Percentiles rank a stretch among this genome's conserved stretches.
Evolutionary conservation across 192 early-diverging fungal genomes (phyloP).

Genomic region (Backusella macrospora): DNA sequence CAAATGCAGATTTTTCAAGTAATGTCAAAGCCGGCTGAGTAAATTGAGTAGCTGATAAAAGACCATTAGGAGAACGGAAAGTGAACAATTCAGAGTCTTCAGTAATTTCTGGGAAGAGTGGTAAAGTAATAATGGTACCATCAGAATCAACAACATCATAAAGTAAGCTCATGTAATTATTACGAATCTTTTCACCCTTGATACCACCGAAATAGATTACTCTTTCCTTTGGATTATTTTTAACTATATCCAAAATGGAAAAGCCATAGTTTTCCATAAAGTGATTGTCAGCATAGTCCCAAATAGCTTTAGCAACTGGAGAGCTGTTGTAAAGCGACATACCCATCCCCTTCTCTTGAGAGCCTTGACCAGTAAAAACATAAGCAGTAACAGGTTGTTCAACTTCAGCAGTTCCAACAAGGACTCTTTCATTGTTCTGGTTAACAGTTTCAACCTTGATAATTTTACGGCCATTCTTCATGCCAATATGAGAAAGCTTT

Average conservation of each 20-base stretch:
- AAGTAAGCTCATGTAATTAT: constrained; percentile 84
- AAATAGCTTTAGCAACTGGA: constrained; percentile 80
- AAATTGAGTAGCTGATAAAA: constrained; percentile 94
- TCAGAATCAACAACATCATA: constrained; percentile 83
- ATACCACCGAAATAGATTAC: constrained; percentile 90
- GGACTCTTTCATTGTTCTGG: constrained; percentile 79
- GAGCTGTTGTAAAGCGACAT: constrained; percentile 90
- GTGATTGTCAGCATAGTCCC: constrained; percentile 90
- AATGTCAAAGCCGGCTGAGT: constrained; percentile 90
- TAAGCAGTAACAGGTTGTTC: constrained; percentile 90
- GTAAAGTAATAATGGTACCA: constrained; percentile 75
- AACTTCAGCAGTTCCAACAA: constrained; percentile 90
- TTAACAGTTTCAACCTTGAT: constrained; percentile 90
- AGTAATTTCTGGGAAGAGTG: constrained; percentile 87
- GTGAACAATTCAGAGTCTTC: constrained; percentile 74
- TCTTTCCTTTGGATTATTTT: constrained; percentile 77
- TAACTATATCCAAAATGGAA: constrained; percentile 92
- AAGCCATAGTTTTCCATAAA: constrained; percentile 85
- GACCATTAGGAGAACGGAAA: constrained; percentile 80
- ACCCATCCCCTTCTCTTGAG: constrained; percentile 94
- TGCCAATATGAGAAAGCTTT: constrained; percentile 90
- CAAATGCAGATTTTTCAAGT: constrained; percentile 89
- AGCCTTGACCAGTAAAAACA: constrained; percentile 97
- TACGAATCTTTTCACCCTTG: constrained; percentile 79
- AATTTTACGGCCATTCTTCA: constrained; percentile 95